A percentile compares a stretch with the other conserved stretches of the same genome.
Conservation (phyloP, 2,329 filamentous ascomycete genomes). For the Cladophialophora bantiana region DNA sequence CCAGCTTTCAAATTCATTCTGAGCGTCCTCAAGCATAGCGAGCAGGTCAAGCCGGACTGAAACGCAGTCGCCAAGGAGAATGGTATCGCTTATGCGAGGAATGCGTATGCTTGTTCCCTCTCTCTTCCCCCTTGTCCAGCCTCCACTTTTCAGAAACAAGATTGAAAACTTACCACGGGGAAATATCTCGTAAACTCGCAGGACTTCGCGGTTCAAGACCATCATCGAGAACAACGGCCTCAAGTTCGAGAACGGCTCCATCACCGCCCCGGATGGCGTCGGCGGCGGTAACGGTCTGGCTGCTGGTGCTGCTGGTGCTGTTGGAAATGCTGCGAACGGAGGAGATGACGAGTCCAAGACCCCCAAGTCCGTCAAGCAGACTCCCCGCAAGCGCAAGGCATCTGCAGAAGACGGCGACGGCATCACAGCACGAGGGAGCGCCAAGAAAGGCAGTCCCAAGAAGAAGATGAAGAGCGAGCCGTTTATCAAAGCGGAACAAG, state of each 20-base stretch:
- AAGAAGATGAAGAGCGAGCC: slow-evolving; percentile 42
- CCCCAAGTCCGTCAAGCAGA: neutral
- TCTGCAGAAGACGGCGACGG: neutral
- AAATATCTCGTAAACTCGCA: neutral
- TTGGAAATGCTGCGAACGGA: neutral
- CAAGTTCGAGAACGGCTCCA: slow-evolving; percentile 6
- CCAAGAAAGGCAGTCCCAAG: neutral
- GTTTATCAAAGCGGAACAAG: neutral
- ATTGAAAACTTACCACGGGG: no score
- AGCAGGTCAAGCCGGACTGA: slow-evolving; percentile 32
- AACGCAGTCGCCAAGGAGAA: slow-evolving; percentile 31
- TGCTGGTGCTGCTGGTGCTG: neutral
- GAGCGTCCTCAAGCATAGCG: slow-evolving; percentile 29
- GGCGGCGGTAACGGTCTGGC: neutral
- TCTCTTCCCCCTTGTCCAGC: neutral
- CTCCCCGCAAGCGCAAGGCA: slow-evolving; percentile 15
- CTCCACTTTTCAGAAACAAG: no score
- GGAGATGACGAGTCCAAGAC: neutral
- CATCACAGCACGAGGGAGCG: neutral
- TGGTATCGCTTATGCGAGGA: slow-evolving; percentile 31
- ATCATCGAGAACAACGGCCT: slow-evolving; percentile 17
- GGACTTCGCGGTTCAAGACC: neutral
- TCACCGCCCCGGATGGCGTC: neutral
- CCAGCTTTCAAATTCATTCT: slow-evolving; percentile 27
- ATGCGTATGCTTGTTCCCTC: slow-evolving; percentile 29